Percentiles rank a stretch among this genome's conserved stretches.
phyloP scores from a whole-genome alignment of 805 yeast species.

The Candida railenensis region DNA sequence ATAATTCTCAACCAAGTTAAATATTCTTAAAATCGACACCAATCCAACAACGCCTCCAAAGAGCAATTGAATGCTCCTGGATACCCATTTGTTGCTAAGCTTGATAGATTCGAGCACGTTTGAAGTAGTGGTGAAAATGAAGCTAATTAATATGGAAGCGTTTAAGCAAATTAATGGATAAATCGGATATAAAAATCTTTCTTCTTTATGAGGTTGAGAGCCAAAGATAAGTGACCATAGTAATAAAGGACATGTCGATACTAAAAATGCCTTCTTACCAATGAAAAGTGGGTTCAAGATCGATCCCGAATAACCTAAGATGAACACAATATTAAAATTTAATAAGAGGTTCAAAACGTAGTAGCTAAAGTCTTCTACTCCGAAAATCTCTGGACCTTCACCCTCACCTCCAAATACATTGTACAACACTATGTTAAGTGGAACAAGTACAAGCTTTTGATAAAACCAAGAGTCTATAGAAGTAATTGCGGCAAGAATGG shows the following conservation, averaged over 20 bases:
- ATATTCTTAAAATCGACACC: slow-evolving; percentile 47
- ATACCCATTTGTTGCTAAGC: slow-evolving; percentile 3
- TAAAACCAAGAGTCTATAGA: slow-evolving; percentile 63
- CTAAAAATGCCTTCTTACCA: slow-evolving; percentile 10
- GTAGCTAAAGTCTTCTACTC: slow-evolving; percentile 75
- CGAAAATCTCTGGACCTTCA: slow-evolving; percentile 89
- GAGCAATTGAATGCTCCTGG: slow-evolving; percentile 12
- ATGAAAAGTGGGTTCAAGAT: slow-evolving; percentile 20
- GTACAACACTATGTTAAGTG: slow-evolving; percentile 78
- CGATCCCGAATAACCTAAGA: slow-evolving; percentile 42
- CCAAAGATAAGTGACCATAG: slow-evolving; percentile 70
- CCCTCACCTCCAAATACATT: slow-evolving; percentile 70
- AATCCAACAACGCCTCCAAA: slow-evolving; percentile 30
- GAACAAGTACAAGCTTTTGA: slow-evolving; percentile 61
- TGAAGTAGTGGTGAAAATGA: not conserved
- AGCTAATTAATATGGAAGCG: slow-evolving; percentile 51
- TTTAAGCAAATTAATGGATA: slow-evolving; percentile 67
- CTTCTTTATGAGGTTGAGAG: slow-evolving; percentile 89
- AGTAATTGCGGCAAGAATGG: slow-evolving; percentile 24
- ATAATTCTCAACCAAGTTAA: slow-evolving; percentile 65
- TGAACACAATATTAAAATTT: slow-evolving; percentile 64
- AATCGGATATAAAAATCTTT: slow-evolving; percentile 83
- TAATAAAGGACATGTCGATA: slow-evolving; percentile 45
- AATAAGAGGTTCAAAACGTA: slow-evolving; percentile 67
- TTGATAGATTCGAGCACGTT: not conserved